These are phyloP conservation scores for Cryphonectria parasitica DNA, from an alignment of 2,329 filamentous ascomycete species.

Conservation along the genomic window DNA sequence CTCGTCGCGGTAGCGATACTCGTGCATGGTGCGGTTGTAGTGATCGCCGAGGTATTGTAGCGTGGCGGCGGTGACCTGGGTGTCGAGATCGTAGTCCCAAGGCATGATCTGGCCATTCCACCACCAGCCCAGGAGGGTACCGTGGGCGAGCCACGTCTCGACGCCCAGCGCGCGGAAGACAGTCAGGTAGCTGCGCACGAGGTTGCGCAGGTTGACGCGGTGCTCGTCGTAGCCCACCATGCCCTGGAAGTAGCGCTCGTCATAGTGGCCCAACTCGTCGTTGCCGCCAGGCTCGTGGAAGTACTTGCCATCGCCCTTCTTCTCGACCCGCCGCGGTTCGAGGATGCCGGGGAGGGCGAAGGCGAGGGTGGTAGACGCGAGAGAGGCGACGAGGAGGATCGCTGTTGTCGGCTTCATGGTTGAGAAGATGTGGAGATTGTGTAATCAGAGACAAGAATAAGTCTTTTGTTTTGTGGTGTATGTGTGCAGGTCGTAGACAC, in stretches of 20 bases:
- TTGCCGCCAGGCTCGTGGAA: slow-evolving; percentile 67
- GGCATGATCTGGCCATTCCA: slow-evolving; percentile 81
- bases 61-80: slow-evolving; percentile 72
- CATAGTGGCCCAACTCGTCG: slow-evolving; percentile 71
- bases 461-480: neutral
- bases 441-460: neutral
- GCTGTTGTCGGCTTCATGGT: slow-evolving; percentile 24
- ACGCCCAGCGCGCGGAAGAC: slow-evolving; percentile 66
- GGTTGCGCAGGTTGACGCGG: slow-evolving; percentile 66
- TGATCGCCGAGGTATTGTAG: slow-evolving; percentile 66
- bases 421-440: neutral
- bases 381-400: slow-evolving; percentile 14
- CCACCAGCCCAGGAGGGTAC: slow-evolving; percentile 85
- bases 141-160: slow-evolving; percentile 87
- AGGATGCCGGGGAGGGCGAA: slow-evolving; percentile 4
- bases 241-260: slow-evolving; percentile 68
- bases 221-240: slow-evolving; percentile 69
- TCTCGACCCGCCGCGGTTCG: slow-evolving; percentile 1
- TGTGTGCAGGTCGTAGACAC: neutral
- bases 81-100: slow-evolving; percentile 85
- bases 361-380: slow-evolving; percentile 21
- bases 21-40: slow-evolving; percentile 70
- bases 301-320: slow-evolving; percentile 55
- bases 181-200: slow-evolving; percentile 76
- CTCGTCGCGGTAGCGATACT: slow-evolving; percentile 52